Percentiles rank a stretch among this genome's conserved stretches.
These are phyloP conservation scores for Chlorella variabilis DNA, from an alignment of 163 green algal species.

Conservation along the genomic window DNA sequence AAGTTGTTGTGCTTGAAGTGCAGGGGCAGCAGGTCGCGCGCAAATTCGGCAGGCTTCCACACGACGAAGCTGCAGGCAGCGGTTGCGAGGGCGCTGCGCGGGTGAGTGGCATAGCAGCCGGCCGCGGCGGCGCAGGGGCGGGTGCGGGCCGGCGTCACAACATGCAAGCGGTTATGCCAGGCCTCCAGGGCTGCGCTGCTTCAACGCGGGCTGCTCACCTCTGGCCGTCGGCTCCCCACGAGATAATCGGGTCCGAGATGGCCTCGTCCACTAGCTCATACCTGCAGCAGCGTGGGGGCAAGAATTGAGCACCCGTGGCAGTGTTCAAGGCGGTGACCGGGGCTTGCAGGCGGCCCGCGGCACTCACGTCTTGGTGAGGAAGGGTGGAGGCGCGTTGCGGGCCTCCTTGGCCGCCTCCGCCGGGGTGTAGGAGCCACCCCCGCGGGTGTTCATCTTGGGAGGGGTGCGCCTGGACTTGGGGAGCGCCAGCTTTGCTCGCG, in stretches of 20 bases:
- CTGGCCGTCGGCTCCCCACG: slow-evolving; percentile 81
- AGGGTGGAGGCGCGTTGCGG: slow-evolving; percentile 61
- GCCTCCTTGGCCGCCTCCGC: neutral
- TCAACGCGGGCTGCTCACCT: slow-evolving; percentile 65
- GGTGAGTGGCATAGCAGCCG: neutral
- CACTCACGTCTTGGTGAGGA: slow-evolving; percentile 87
- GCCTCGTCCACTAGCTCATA: slow-evolving; percentile 96
- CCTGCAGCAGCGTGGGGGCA: slow-evolving; percentile 49
- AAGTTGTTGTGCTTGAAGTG: slow-evolving; percentile 99
- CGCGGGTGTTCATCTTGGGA: slow-evolving; percentile 38
- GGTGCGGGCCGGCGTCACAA: too few species aligned
- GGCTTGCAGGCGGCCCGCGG: too few species aligned
- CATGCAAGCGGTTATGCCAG: too few species aligned
- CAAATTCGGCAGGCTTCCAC: slow-evolving; percentile 94
- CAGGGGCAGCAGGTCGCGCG: slow-evolving; percentile 86
- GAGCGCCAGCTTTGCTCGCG: neutral
- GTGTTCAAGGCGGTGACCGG: too few species aligned
- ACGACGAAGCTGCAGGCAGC: slow-evolving; percentile 88
- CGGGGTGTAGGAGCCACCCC: slow-evolving; percentile 26
- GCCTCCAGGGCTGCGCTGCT: too few species aligned
- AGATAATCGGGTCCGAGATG: slow-evolving; percentile 83
- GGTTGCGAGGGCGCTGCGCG: neutral
- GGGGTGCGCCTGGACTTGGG: neutral
- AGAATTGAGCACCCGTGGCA: too few species aligned
- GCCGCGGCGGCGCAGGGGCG: neutral